Evolutionary conservation across 257 asterid species (phyloP).

Genomic region (Nemophila menziesii): DNA sequence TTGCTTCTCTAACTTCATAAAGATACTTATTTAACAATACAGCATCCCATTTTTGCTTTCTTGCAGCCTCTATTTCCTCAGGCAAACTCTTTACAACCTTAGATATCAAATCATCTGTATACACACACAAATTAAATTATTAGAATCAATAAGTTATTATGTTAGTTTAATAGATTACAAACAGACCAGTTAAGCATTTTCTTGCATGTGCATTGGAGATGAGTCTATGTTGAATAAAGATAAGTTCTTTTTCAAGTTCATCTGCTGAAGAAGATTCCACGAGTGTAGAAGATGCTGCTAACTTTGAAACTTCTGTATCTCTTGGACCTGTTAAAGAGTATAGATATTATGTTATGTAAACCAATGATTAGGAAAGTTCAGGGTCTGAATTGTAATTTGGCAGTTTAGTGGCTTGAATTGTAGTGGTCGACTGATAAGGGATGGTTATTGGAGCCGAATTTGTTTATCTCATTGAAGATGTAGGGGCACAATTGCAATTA

Average conservation of each 20-base stretch:
- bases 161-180: too few relatives aligned
- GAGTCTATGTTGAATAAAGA: conserved; percentile 64
- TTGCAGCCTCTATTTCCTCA: conserved; percentile 49
- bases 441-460: too few relatives aligned
- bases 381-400: too few relatives aligned
- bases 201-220: conserved; percentile 38
- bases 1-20: conserved; percentile 74
- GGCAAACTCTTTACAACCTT: conserved; percentile 68
- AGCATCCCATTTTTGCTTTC: conserved; percentile 71
- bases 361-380: too few relatives aligned
- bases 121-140: conserved; percentile 12
- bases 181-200: conserved; percentile 52
- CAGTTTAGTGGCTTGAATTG: too few relatives aligned
- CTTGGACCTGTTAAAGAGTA: conserved; percentile 39
- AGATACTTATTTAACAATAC: conserved; percentile 69
- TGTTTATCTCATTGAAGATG: too few relatives aligned
- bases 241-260: conserved; percentile 92
- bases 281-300: conserved; percentile 63
- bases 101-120: conserved; percentile 59
- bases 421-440: too few relatives aligned
- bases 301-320: conserved; percentile 48
- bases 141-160: too few relatives aligned
- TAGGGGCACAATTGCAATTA: too few relatives aligned
- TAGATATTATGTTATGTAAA: conserved; percentile 22
- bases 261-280: conserved; percentile 64